Evolutionary conservation across 352 stramenopile genomes (phyloP), one percentile per base, ranked within the genome.

Genomic region (Pythium guiyangense): DNA sequence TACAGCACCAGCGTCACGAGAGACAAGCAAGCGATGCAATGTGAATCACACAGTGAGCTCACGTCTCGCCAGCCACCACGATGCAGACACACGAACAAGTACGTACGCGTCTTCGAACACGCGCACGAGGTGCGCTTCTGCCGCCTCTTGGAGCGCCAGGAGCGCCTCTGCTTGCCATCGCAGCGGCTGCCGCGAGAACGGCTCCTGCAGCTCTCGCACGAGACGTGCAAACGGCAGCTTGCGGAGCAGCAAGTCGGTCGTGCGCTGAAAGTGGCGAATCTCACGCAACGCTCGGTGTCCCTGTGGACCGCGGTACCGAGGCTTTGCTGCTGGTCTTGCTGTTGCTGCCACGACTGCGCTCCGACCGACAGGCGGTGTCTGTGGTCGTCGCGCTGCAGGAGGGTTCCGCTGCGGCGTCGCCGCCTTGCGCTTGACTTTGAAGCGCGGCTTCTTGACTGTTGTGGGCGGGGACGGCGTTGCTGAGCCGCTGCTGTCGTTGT

Each of bases 201-300:
- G 74, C 56, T 85, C 81, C 74, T 98, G 89, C 64, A 98, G 92
- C 69, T 98, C 92, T 15, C 92, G 79, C 45, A 98, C 96, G 15
- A 99, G 75, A 20, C 97, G 79, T 17, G 96, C 95, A 69, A 99
- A 99, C 29, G 97, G 97, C 40, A 99, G 74, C 67, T 97, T 97
- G 20, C 97, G 90, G 51, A 99, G 64, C 47, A 99, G 71, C 52
- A 99, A 76, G 57, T 98, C 94, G 0, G 97, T 99, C 49, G 79
- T 96, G 26, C 79, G 84, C 78, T 99, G 97, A 68, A 98, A 96
- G 49, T 89, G 71, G 12, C 97, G 82, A 66, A 99, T 99, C 82
- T 99, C 96, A 52, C 88, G 79, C 15, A 99, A 75, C 6, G 95
- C 96, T 34, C 15, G 64, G 50, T 57, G 94, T 71, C 15, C 92